Evolutionary conservation across 2,329 filamentous ascomycete genomes (phyloP), one percentile per base, ranked within the genome.

Genomic region (Alternaria alternata): DNA sequence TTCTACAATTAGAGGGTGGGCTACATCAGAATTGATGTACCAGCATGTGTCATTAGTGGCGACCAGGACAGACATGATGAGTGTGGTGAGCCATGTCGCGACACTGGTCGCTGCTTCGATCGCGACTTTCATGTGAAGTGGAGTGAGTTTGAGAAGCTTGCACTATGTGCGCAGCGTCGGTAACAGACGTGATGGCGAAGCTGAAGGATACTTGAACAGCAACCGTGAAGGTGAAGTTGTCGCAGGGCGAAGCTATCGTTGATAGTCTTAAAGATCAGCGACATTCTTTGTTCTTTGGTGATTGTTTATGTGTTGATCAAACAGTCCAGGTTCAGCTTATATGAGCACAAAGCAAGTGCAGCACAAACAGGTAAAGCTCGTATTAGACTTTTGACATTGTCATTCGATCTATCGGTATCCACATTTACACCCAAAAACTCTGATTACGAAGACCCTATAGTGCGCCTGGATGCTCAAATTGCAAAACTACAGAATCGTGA

Each of bases 371-470:
- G 5, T n/a, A 51, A 7, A 20, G 36, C 12, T 38, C 20, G 14
- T 14, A 26, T 18, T 38, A 7, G 14, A 53, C 7, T 51, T 53
- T 7, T 42, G 38, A 43, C 12, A 43, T 16, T 53, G 26, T 20
- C 51, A 34, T 53, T 53, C 1, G 3, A 30, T 53, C 36, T 51
- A 41, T 41, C 49, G 7, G 49, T 51, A 51, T 51, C 49, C 49
- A 38, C 36, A 30, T 30, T 38, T 41, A 41, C 49, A 41, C 32
- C 49, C 34, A 30, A 30, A 51, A 9, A 26, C 5, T 8, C n/a
- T 28, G 7, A 30, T 28, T 39, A 51, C 32, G 36, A 51, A 51
- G 26, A 41, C 5, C 49, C 34, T 20, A 30, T n/a, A 11, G 34
- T 51, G 24, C 34, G 49, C 49, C 49, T 41, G 11, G 12, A 51